A percentile compares a stretch with the other conserved stretches of the same genome.
Evolutionary conservation across 148 eudicot genomes (phyloP).

Genomic region (Tetragonia tetragonoides): DNA sequence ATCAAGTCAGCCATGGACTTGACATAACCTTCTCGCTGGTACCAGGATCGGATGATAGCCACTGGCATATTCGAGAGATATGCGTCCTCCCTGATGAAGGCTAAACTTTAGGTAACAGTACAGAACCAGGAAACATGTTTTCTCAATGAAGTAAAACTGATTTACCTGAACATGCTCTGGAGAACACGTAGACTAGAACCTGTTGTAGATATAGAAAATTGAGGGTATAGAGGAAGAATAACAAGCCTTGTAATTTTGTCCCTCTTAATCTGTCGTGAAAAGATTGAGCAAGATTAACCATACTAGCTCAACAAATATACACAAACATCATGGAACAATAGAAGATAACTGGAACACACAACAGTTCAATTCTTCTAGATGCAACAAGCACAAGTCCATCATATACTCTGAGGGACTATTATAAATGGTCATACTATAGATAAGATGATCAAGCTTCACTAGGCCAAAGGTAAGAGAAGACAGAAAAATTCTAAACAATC

Average conservation of each 20-base stretch:
- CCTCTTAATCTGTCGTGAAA: constrained; percentile 60
- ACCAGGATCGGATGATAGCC: constrained; percentile 90
- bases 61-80: constrained; percentile 73
- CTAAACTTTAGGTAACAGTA: constrained; percentile 9
- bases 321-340: not conserved
- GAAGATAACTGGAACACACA: not conserved
- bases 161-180: constrained; percentile 69
- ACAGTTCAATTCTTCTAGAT: not conserved
- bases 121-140: not conserved
- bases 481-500: not conserved
- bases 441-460: not conserved
- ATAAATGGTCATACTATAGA: not conserved
- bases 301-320: constrained; percentile 8
- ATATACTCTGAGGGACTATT: not conserved
- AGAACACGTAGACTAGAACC: constrained; percentile 91
- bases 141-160: not conserved
- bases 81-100: constrained; percentile 58
- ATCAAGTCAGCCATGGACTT: constrained; percentile 97
- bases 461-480: not conserved
- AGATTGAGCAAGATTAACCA: constrained; percentile 21
- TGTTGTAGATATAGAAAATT: constrained; percentile 89
- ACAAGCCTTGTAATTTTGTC: constrained; percentile 81
- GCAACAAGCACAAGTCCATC: not conserved
- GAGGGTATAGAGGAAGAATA: constrained; percentile 89
- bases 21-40: constrained; percentile 90